These are phyloP conservation scores for Mycosphaerella sp. DNA, from an alignment of 2,329 filamentous ascomycete genomes.

Conservation along the genomic window DNA sequence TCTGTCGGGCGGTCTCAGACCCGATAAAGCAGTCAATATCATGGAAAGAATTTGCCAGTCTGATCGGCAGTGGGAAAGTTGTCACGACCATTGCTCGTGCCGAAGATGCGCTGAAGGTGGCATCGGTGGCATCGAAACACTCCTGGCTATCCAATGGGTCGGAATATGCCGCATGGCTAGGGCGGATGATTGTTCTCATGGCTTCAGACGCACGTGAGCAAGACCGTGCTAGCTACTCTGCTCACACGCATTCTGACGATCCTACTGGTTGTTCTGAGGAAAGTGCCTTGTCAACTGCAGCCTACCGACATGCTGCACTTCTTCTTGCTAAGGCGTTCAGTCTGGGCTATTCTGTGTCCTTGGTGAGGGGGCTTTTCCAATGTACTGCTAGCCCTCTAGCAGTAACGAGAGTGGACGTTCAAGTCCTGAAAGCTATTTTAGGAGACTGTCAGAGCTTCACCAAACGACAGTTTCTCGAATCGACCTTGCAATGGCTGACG, in stretches of 20 bases:
- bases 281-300: background rate
- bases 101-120: conserved; percentile 43
- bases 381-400: background rate
- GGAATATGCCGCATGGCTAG: conserved; percentile 66
- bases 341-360: conserved; percentile 56
- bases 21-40: conserved; percentile 46
- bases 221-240: too few species aligned
- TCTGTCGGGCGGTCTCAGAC: conserved; percentile 38
- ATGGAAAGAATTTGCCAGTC: conserved; percentile 58
- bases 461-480: conserved; percentile 41
- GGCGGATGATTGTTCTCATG: conserved; percentile 49
- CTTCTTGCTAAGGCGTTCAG: conserved; percentile 56
- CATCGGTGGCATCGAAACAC: conserved; percentile 37
- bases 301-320: conserved; percentile 37
- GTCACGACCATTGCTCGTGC: conserved; percentile 56
- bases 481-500: conserved; percentile 31
- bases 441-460: conserved; percentile 17
- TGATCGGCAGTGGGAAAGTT: conserved; percentile 56
- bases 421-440: conserved; percentile 7
- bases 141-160: conserved; percentile 62
- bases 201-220: too few species aligned
- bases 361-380: conserved; percentile 17
- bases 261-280: too few species aligned
- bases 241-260: too few species aligned
- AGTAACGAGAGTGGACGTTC: background rate